These are phyloP conservation scores for Harrya chromipes DNA, from an alignment of 768 basidiomycete genomes.

Conservation along the genomic window DNA sequence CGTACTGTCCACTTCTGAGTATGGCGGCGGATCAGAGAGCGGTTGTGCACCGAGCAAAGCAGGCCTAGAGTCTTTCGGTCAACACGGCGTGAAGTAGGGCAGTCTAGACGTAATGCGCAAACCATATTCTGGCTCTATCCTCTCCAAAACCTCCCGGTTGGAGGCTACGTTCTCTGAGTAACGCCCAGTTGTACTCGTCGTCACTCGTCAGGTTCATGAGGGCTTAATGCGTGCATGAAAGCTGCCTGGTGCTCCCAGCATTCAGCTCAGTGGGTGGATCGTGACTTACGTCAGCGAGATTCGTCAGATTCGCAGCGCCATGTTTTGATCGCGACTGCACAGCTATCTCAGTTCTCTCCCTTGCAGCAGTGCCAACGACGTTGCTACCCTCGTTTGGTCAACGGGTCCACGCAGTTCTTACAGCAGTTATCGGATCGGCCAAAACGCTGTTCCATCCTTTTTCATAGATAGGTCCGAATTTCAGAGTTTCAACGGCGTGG, in stretches of 20 bases:
- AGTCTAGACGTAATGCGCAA: slow-evolving; percentile 18
- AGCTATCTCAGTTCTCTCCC: too few relatives aligned
- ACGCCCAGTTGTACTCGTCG: slow-evolving; percentile 42
- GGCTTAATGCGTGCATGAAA: slow-evolving; percentile 14
- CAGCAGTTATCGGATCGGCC: too few relatives aligned
- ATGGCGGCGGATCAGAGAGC: slow-evolving; percentile 33
- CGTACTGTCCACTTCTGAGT: slow-evolving; percentile 22
- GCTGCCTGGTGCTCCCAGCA: background rate
- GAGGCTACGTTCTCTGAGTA: slow-evolving; percentile 46
- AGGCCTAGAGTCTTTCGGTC: slow-evolving; percentile 18
- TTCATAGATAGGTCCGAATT: too few relatives aligned
- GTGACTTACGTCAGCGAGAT: slow-evolving; percentile 21
- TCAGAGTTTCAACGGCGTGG: too few relatives aligned
- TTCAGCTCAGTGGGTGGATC: background rate
- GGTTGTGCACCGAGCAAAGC: slow-evolving; percentile 38
- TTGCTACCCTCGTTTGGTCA: too few relatives aligned
- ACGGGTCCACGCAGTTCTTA: too few relatives aligned
- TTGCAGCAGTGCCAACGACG: too few relatives aligned
- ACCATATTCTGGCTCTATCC: slow-evolving; percentile 58
- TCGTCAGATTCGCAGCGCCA: background rate
- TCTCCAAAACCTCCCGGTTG: slow-evolving; percentile 62
- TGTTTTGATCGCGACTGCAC: too few relatives aligned
- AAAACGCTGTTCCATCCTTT: too few relatives aligned
- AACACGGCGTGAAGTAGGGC: slow-evolving; percentile 16
- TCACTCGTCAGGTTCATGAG: slow-evolving; percentile 21